Conservation (phyloP, 1,284 basidiomycete species). For the Ganoderma resinaceum region DNA sequence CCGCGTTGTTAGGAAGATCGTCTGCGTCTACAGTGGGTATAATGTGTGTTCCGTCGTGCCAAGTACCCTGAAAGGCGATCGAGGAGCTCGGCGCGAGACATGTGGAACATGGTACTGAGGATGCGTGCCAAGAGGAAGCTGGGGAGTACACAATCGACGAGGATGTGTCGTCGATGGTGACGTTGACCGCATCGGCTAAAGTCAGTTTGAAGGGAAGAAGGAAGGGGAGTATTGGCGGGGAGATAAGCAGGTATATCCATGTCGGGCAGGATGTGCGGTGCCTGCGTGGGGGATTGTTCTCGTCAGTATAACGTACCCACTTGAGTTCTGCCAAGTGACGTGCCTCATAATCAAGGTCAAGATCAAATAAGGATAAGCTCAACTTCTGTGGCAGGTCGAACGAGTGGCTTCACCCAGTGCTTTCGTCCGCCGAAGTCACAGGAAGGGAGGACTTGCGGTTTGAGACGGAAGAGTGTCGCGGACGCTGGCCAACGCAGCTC, state of each 20-base stretch:
- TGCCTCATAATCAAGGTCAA: slow-evolving; percentile 18
- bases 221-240: slow-evolving; percentile 13
- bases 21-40: slow-evolving; percentile 40
- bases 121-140: slow-evolving; percentile 47
- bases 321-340: neutral
- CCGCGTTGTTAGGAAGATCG: slow-evolving; percentile 27
- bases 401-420: neutral
- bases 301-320: slow-evolving; percentile 1
- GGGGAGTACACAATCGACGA: slow-evolving; percentile 51
- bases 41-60: slow-evolving; percentile 51
- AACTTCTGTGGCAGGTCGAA: neutral
- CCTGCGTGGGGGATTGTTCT: neutral
- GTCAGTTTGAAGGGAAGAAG: slow-evolving; percentile 13
- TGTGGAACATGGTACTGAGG: slow-evolving; percentile 40
- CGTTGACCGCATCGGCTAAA: slow-evolving; percentile 40
- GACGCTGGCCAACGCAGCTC: neutral
- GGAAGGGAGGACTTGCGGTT: neutral
- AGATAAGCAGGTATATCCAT: slow-evolving; percentile 14
- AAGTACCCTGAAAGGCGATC: slow-evolving; percentile 45
- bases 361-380: slow-evolving; percentile 4
- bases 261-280: slow-evolving; percentile 14
- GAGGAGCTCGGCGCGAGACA: slow-evolving; percentile 44
- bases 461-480: neutral
- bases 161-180: slow-evolving; percentile 54
- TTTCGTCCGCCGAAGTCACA: neutral